These are phyloP conservation scores for Macaranga tanarius DNA, from an alignment of 441 rosid genomes.

Conservation along the genomic window DNA sequence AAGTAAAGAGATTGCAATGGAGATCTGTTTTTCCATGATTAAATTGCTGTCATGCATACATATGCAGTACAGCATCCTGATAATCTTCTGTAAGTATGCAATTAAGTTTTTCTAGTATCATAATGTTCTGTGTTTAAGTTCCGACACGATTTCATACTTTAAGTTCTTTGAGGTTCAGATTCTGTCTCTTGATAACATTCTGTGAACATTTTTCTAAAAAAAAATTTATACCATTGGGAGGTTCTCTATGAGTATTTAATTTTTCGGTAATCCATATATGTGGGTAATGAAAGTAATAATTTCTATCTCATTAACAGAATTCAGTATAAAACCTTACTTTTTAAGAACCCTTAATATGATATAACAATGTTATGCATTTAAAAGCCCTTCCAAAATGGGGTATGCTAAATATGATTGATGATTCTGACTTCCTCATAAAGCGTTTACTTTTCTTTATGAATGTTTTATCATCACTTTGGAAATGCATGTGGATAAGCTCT, in stretches of 20 bases:
- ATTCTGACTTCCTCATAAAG: neutral
- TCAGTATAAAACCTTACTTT: neutral
- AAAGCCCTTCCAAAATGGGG: too few relatives aligned
- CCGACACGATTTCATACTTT: neutral
- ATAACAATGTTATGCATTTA: too few relatives aligned
- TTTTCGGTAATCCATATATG: neutral
- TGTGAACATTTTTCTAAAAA: neutral
- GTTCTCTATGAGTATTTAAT: neutral
- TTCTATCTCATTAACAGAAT: neutral
- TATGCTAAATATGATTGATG: neutral
- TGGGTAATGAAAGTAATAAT: neutral
- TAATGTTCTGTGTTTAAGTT: neutral
- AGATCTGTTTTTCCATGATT: neutral
- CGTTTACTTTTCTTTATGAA: neutral
- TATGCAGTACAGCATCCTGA: neutral
- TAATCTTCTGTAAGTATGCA: neutral
- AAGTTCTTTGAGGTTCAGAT: neutral
- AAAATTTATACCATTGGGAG: neutral
- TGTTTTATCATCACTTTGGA: neutral
- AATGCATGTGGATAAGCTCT: neutral
- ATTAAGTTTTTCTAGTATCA: neutral
- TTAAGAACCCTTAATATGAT: neutral
- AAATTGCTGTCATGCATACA: neutral
- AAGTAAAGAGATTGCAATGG: neutral
- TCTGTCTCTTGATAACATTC: neutral